phyloP scores from a whole-genome alignment of 768 basidiomycete species.

The Xerocomellus dryophilus region DNA sequence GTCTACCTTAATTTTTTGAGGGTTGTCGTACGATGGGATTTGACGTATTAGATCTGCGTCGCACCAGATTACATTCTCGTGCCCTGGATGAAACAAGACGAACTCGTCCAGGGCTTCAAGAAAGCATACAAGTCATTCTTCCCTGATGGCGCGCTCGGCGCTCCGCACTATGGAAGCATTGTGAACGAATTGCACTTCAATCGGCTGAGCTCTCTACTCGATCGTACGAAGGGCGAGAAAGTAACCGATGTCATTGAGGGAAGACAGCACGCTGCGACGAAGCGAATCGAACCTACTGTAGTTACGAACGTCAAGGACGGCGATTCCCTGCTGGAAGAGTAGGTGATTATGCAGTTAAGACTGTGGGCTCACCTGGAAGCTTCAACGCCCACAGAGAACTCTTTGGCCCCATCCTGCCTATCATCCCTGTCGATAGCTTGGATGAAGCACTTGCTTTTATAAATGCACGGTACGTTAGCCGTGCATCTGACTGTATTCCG shows the following conservation, averaged over 20 bases:
- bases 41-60: slow-evolving; percentile 35
- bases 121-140: slow-evolving; percentile 47
- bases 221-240: slow-evolving; percentile 52
- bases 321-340: slow-evolving; percentile 65
- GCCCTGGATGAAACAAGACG: slow-evolving; percentile 41
- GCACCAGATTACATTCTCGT: slow-evolving; percentile 47
- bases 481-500: background rate
- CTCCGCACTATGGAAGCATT: slow-evolving; percentile 47
- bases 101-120: slow-evolving; percentile 44
- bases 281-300: slow-evolving; percentile 58
- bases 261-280: slow-evolving; percentile 35
- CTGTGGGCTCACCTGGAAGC: background rate
- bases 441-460: slow-evolving; percentile 57
- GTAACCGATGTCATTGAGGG: slow-evolving; percentile 47
- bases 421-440: slow-evolving; percentile 54
- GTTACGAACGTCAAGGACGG: slow-evolving; percentile 49
- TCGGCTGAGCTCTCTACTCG: slow-evolving; percentile 50
- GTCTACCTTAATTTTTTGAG: background rate
- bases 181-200: slow-evolving; percentile 52
- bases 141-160: slow-evolving; percentile 49
- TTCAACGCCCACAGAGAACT: slow-evolving; percentile 49
- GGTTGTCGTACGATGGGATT: background rate
- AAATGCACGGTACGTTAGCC: slow-evolving; percentile 42
- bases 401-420: slow-evolving; percentile 69
- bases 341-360: slow-evolving; percentile 11